Conservation (phyloP, 1,284 basidiomycete genomes). For the Stereum hirsutum region DNA sequence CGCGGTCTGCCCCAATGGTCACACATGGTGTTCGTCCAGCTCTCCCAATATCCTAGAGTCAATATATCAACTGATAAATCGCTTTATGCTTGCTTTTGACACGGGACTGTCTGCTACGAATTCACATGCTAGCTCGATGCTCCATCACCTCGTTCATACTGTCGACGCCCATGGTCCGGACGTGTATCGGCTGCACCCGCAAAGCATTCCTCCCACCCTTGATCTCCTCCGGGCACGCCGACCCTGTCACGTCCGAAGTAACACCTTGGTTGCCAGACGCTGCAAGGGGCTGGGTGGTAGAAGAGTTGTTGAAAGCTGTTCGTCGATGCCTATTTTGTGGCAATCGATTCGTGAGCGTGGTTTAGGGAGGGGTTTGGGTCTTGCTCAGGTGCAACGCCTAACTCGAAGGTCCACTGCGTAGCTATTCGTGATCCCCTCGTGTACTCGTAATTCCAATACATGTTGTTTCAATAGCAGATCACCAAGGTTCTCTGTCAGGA, state of each 20-base stretch:
- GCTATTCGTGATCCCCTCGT: too few relatives aligned
- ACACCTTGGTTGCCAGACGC: conserved; percentile 31
- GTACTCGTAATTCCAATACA: too few relatives aligned
- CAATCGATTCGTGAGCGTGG: conserved; percentile 48
- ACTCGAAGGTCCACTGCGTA: too few relatives aligned
- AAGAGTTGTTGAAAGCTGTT: conserved; percentile 54
- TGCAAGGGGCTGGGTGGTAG: conserved; percentile 51
- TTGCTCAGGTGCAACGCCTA: too few relatives aligned
- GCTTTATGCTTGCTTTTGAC: too few relatives aligned
- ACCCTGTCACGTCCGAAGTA: conserved; percentile 11
- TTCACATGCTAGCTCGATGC: conserved; percentile 43
- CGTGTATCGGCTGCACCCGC: conserved; percentile 60
- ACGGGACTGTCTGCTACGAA: not conserved
- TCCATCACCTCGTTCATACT: conserved; percentile 66
- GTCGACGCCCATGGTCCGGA: conserved; percentile 55
- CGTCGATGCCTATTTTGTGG: conserved; percentile 60
- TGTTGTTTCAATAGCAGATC: too few relatives aligned
- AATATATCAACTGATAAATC: too few relatives aligned
- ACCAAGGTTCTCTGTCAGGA: too few relatives aligned
- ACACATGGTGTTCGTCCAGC: conserved; percentile 48
- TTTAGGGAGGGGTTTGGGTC: too few relatives aligned
- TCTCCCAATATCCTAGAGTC: conserved; percentile 5
- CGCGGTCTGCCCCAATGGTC: conserved; percentile 57
- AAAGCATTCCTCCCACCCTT: conserved; percentile 53
- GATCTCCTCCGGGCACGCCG: too few relatives aligned